phyloP scores from a whole-genome alignment of 75 land plant species.

The Isoetes taiwanensis region DNA sequence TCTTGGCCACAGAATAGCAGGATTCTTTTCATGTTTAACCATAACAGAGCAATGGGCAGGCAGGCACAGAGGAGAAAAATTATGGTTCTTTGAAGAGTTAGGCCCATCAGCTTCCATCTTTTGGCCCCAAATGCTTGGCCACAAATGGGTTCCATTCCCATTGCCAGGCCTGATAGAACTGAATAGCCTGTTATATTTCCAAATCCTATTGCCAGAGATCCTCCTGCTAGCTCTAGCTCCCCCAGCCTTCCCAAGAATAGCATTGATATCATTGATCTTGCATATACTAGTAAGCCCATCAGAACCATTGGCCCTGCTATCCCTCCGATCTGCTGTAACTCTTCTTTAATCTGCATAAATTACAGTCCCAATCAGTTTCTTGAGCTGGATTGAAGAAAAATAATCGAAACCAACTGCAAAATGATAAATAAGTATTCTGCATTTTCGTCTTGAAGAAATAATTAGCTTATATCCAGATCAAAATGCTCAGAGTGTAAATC shows the following conservation, averaged over 20 bases:
- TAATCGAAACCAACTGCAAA: no score
- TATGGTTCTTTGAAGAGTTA: neutral
- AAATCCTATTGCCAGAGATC: constrained; percentile 44
- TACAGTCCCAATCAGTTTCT: no score
- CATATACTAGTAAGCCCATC: constrained; percentile 37
- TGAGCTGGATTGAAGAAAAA: no score
- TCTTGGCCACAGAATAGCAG: constrained; percentile 12
- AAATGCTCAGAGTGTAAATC: no score
- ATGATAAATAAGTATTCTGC: no score
- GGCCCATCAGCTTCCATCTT: neutral
- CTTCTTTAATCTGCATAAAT: constrained; percentile 19
- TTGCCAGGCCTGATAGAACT: constrained; percentile 45
- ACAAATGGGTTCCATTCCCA: constrained; percentile 63
- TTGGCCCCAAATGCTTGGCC: constrained; percentile 14
- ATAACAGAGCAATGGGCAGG: neutral
- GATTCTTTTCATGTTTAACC: constrained; percentile 4
- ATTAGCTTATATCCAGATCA: no score
- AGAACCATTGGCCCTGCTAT: constrained; percentile 41
- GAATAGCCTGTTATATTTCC: constrained; percentile 65
- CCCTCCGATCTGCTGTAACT: constrained; percentile 17
- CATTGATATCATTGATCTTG: constrained; percentile 40
- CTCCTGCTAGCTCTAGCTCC: constrained; percentile 40
- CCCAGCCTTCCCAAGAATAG: constrained; percentile 43
- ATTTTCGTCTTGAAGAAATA: no score
- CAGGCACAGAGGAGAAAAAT: neutral